Percentiles rank a stretch among this genome's conserved stretches.
These are phyloP conservation scores for Cocos nucifera DNA, from an alignment of 176 grass and related monocot species.

Conservation along the genomic window DNA sequence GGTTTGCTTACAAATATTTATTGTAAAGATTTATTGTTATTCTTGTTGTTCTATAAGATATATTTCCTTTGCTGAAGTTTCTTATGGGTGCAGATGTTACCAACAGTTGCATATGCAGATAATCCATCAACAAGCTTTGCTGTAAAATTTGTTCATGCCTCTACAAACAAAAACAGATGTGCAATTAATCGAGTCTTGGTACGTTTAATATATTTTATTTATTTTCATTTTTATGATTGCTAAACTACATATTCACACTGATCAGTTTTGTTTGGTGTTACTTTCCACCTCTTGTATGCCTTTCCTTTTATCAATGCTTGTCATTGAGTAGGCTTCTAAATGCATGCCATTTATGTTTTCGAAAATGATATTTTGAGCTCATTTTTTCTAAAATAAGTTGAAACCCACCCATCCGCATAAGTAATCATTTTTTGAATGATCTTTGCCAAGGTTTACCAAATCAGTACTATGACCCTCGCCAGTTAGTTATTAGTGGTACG, in stretches of 20 bases:
- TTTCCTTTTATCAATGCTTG: background rate
- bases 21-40: background rate
- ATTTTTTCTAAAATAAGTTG: no score
- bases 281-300: background rate
- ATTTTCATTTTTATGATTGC: slow-evolving; percentile 1
- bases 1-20: background rate
- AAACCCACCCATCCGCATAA: no score
- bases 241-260: no score
- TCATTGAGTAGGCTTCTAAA: no score
- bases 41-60: background rate
- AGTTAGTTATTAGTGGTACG: no score
- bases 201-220: slow-evolving; percentile 31
- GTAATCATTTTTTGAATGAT: no score
- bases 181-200: slow-evolving; percentile 95
- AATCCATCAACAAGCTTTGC: slow-evolving; percentile 94
- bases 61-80: slow-evolving; percentile 19
- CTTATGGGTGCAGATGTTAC: slow-evolving; percentile 62
- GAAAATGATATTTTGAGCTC: no score
- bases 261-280: slow-evolving; percentile 1
- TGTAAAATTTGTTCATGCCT: slow-evolving; percentile 95
- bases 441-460: no score
- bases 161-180: slow-evolving; percentile 97
- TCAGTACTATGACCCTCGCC: no score
- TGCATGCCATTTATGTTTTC: no score
- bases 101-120: slow-evolving; percentile 75